Evolutionary conservation across 2,329 filamentous ascomycete species (phyloP).

Genomic region (Aureobasidium musti): DNA sequence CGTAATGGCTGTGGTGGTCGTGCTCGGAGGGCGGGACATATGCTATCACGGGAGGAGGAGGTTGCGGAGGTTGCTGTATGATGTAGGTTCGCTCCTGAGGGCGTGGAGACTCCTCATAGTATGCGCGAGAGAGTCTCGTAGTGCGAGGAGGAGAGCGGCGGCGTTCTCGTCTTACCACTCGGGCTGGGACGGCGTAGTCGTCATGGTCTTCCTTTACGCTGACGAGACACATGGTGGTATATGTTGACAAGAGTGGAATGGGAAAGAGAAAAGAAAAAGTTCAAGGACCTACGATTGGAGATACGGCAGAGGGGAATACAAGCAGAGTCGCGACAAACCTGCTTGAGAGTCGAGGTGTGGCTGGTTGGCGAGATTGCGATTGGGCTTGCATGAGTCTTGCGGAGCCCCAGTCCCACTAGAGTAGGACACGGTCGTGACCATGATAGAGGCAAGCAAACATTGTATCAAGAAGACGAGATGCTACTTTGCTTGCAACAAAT

Average conservation of each 20-base stretch:
- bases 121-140: slow-evolving; percentile 33
- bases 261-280: neutral
- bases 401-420: slow-evolving; percentile 6
- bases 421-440: neutral
- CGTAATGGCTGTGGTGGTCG: slow-evolving; percentile 42
- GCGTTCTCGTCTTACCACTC: slow-evolving; percentile 42
- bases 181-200: slow-evolving; percentile 37
- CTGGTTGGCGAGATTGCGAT: slow-evolving; percentile 29
- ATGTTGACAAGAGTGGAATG: neutral
- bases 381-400: slow-evolving; percentile 18
- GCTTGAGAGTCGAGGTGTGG: slow-evolving; percentile 4
- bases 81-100: slow-evolving; percentile 32
- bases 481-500: neutral
- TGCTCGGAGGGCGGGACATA: slow-evolving; percentile 45
- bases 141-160: slow-evolving; percentile 35
- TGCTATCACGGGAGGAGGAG: slow-evolving; percentile 36
- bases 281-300: neutral
- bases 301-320: neutral
- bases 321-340: slow-evolving; percentile 18
- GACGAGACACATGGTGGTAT: slow-evolving; percentile 49
- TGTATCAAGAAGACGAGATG: neutral
- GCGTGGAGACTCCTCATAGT: slow-evolving; percentile 32
- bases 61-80: slow-evolving; percentile 30
- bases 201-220: slow-evolving; percentile 48
- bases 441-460: neutral